Evolutionary conservation across 2,329 filamentous ascomycete species (phyloP).

Genomic region (Stachybotrys elegans): DNA sequence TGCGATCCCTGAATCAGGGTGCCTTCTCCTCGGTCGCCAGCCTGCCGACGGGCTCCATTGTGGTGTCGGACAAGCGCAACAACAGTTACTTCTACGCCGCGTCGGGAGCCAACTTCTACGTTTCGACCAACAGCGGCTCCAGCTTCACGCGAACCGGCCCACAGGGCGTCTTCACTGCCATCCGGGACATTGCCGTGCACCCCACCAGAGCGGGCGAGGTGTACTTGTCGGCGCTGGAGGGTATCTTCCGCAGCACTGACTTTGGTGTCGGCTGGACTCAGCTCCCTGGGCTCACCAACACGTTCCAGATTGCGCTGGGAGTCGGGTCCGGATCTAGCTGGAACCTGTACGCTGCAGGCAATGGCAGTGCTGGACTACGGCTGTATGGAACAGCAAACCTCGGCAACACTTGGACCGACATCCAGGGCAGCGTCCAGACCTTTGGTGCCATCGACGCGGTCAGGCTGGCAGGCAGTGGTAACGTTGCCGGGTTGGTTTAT

Average conservation of each 20-base stretch:
- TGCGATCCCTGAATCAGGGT: constrained; percentile 34
- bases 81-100: constrained; percentile 49
- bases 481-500: constrained; percentile 39
- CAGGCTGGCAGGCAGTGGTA: constrained; percentile 38
- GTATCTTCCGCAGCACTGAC: constrained; percentile 49
- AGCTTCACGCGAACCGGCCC: constrained; percentile 36
- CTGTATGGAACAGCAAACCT: constrained; percentile 40
- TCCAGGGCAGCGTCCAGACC: constrained; percentile 37
- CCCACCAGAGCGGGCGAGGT: constrained; percentile 56
- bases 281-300: constrained; percentile 30
- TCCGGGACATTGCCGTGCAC: constrained; percentile 53
- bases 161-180: constrained; percentile 32
- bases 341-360: constrained; percentile 44
- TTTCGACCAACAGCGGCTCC: constrained; percentile 41
- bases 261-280: constrained; percentile 43
- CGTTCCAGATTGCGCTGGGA: constrained; percentile 39
- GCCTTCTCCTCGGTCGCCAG: constrained; percentile 39
- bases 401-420: constrained; percentile 39
- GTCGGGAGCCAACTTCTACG: constrained; percentile 41
- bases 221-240: constrained; percentile 49
- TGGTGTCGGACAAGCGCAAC: constrained; percentile 50
- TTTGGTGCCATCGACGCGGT: constrained; percentile 38
- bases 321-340: constrained; percentile 31
- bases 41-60: constrained; percentile 38
- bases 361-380: constrained; percentile 33